Evolutionary conservation across 352 stramenopile genomes (phyloP).

Genomic region (Hyaloperonospora brassicae): DNA sequence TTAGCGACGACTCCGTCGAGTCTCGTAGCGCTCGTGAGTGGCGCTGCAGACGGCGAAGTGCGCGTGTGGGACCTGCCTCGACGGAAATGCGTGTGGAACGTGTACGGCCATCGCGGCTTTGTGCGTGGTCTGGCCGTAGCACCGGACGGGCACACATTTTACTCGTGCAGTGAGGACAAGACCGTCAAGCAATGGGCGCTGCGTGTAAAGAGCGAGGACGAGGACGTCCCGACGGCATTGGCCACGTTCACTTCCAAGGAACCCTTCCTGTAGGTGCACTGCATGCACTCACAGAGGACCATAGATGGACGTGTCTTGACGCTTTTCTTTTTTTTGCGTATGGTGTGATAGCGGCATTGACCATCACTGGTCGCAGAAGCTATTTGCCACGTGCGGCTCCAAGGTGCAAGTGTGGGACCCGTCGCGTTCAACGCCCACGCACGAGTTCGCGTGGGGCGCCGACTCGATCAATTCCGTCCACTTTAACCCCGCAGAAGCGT

Average conservation of each 20-base stretch:
- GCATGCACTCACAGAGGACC: background rate
- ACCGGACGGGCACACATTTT: constrained; percentile 80
- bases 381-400: constrained; percentile 89
- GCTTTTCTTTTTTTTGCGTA: too few species aligned
- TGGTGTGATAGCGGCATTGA: constrained; percentile 86
- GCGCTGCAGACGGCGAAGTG: constrained; percentile 90
- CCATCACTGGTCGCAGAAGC: constrained; percentile 92
- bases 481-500: constrained; percentile 95
- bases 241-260: constrained; percentile 80
- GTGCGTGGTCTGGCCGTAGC: constrained; percentile 88
- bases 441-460: constrained; percentile 89
- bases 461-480: constrained; percentile 92
- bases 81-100: constrained; percentile 89
- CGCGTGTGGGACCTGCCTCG: constrained; percentile 96
- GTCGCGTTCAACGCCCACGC: constrained; percentile 87
- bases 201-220: constrained; percentile 58
- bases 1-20: constrained; percentile 87
- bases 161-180: constrained; percentile 93
- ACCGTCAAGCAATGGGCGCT: constrained; percentile 90
- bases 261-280: constrained; percentile 56
- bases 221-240: constrained; percentile 61
- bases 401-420: constrained; percentile 96
- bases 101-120: constrained; percentile 89
- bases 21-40: constrained; percentile 83
- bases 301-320: too few species aligned